These are phyloP conservation scores for Termitomyces sp. DNA, from an alignment of 768 basidiomycete species.

Conservation along the genomic window DNA sequence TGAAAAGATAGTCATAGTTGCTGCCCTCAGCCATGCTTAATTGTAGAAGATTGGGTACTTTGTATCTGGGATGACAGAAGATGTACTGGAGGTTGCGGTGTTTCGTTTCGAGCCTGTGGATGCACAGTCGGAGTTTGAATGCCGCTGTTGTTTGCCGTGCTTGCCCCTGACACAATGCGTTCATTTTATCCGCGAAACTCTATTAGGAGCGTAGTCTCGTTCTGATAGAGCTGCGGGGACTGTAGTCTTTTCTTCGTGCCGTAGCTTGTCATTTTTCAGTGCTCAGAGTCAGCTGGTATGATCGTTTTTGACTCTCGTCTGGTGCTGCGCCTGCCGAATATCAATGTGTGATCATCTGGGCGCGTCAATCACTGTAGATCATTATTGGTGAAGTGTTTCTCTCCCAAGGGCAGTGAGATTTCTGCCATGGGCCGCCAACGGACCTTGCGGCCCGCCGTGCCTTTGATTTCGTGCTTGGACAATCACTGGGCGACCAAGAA, in stretches of 20 bases:
- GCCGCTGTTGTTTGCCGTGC: constrained; percentile 2
- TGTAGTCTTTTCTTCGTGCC: not conserved
- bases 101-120: constrained; percentile 16
- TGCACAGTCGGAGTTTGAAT: constrained; percentile 28
- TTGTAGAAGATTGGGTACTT: constrained; percentile 16
- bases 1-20: constrained; percentile 99
- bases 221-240: not conserved
- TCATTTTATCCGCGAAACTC: constrained; percentile 5
- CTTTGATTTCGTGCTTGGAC: not conserved
- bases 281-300: not conserved
- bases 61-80: constrained; percentile 23
- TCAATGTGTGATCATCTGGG: not conserved
- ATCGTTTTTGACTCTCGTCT: not conserved
- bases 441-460: constrained; percentile 13
- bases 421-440: constrained; percentile 7
- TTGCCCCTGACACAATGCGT: constrained; percentile 1
- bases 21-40: constrained; percentile 80
- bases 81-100: constrained; percentile 13
- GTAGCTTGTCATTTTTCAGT: not conserved
- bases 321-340: constrained; percentile 7
- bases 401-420: not conserved
- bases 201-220: not conserved
- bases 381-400: not conserved
- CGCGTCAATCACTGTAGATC: constrained; percentile 7
- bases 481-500: not conserved